A percentile compares a stretch with the other conserved stretches of the same genome.
phyloP scores from a whole-genome alignment of 768 basidiomycete species.

The Collybia sordida region DNA sequence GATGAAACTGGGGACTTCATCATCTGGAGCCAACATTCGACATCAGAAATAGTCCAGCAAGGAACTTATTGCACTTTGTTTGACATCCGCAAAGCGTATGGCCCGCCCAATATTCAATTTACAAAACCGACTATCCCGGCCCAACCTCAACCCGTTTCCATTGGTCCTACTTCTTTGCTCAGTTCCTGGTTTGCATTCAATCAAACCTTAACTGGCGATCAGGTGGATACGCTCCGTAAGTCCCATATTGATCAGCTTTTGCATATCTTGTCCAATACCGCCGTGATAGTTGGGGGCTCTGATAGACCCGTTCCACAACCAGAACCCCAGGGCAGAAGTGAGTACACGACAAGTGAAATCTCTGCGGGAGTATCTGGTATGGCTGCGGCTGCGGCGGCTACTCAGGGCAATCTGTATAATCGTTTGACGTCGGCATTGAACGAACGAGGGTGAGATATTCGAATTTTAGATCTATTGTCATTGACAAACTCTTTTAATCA shows the following conservation, averaged over 20 bases:
- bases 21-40: constrained; percentile 35
- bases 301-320: constrained; percentile 52
- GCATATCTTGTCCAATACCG: background rate
- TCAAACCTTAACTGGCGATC: constrained; percentile 52
- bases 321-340: constrained; percentile 9
- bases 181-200: constrained; percentile 57
- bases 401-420: constrained; percentile 42
- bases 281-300: constrained; percentile 60
- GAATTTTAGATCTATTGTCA: constrained; percentile 3
- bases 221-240: constrained; percentile 58
- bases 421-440: constrained; percentile 51
- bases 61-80: constrained; percentile 60
- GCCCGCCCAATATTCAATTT: constrained; percentile 53
- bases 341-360: constrained; percentile 2
- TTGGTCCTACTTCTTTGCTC: constrained; percentile 52
- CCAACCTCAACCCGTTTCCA: constrained; percentile 61
- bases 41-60: constrained; percentile 31
- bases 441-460: constrained; percentile 57
- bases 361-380: constrained; percentile 12
- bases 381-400: constrained; percentile 20
- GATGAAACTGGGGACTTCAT: constrained; percentile 51
- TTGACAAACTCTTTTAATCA: constrained; percentile 17
- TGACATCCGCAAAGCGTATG: constrained; percentile 50
- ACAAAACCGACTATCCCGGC: constrained; percentile 44
- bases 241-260: background rate